These are phyloP conservation scores for Malania oleifera DNA, from an alignment of 164 flowering plant species.

Conservation along the genomic window DNA sequence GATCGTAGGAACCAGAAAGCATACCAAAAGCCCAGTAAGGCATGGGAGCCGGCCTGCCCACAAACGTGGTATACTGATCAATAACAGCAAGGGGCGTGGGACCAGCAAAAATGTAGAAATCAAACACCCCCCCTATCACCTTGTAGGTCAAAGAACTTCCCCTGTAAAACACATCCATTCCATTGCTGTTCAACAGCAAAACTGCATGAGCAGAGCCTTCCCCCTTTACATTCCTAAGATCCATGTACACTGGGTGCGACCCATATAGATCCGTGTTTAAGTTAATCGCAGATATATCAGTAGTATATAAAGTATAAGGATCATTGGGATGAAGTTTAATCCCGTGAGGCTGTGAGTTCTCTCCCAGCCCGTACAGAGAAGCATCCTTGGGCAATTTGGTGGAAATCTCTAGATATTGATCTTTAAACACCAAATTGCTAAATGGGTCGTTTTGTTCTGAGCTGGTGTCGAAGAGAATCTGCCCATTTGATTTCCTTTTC, in stretches of 20 bases:
- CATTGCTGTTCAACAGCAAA: constrained; percentile 85
- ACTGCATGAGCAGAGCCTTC: constrained; percentile 65
- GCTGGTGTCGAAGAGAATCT: constrained; percentile 70
- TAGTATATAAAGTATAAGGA: constrained; percentile 85
- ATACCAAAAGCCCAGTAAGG: constrained; percentile 97
- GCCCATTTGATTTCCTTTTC: constrained; percentile 69
- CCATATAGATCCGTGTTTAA: constrained; percentile 82
- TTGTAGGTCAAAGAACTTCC: constrained; percentile 84
- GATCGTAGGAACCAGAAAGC: constrained; percentile 4
- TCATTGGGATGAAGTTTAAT: constrained; percentile 74
- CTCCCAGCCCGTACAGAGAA: constrained; percentile 87
- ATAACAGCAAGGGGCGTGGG: constrained; percentile 74
- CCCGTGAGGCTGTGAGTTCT: constrained; percentile 87
- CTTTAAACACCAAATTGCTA: constrained; percentile 75
- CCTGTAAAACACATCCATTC: constrained; percentile 90
- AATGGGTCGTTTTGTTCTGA: constrained; percentile 52
- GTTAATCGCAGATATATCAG: constrained; percentile 80
- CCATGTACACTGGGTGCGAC: constrained; percentile 96
- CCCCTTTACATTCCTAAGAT: constrained; percentile 69
- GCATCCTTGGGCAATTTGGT: constrained; percentile 77
- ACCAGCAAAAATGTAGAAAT: constrained; percentile 89
- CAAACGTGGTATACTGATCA: constrained; percentile 78
- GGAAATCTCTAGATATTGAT: constrained; percentile 86
- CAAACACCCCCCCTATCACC: constrained; percentile 90
- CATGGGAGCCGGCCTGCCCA: constrained; percentile 97